Percentiles rank a stretch among this genome's conserved stretches.
Conservation (phyloP, 1,139 yeast species). For the Suhomyces anneliseae region DNA sequence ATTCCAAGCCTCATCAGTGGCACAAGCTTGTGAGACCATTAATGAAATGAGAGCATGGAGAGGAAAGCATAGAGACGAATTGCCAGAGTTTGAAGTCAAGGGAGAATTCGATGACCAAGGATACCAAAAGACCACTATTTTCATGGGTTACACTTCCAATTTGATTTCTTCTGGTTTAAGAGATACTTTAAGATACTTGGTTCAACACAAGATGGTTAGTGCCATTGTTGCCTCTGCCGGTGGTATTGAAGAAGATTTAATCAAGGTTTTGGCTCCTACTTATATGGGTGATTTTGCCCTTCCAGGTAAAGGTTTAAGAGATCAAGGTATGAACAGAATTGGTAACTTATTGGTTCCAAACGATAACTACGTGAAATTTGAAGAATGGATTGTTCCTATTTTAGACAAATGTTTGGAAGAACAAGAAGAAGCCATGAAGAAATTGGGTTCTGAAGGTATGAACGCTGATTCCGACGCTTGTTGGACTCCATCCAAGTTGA, state of each 20-base stretch:
- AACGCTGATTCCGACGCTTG: slow-evolving; percentile 46
- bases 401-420: slow-evolving; percentile 85
- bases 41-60: slow-evolving; percentile 91
- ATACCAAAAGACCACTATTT: slow-evolving; percentile 82
- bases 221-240: slow-evolving; percentile 97
- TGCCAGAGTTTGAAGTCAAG: slow-evolving; percentile 67
- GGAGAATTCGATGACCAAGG: slow-evolving; percentile 83
- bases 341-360: slow-evolving; percentile 96
- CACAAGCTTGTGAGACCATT: slow-evolving; percentile 87
- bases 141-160: slow-evolving; percentile 96
- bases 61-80: slow-evolving; percentile 66
- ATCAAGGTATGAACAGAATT: slow-evolving; percentile 95
- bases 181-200: slow-evolving; percentile 84
- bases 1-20: slow-evolving; percentile 89
- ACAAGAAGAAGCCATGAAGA: slow-evolving; percentile 67
- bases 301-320: slow-evolving; percentile 80
- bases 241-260: slow-evolving; percentile 95
- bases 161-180: slow-evolving; percentile 92
- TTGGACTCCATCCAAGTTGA: slow-evolving; percentile 94
- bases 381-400: slow-evolving; percentile 97
- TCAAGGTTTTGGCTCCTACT: slow-evolving; percentile 94
- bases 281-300: slow-evolving; percentile 87
- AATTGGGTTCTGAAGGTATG: slow-evolving; percentile 60
- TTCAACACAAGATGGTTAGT: slow-evolving; percentile 90
- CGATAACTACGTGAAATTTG: slow-evolving; percentile 95